Percentiles rank a stretch among this genome's conserved stretches.
These are phyloP conservation scores for Yamadazyma tumulicola DNA, from an alignment of 805 yeast species.

Conservation along the genomic window DNA sequence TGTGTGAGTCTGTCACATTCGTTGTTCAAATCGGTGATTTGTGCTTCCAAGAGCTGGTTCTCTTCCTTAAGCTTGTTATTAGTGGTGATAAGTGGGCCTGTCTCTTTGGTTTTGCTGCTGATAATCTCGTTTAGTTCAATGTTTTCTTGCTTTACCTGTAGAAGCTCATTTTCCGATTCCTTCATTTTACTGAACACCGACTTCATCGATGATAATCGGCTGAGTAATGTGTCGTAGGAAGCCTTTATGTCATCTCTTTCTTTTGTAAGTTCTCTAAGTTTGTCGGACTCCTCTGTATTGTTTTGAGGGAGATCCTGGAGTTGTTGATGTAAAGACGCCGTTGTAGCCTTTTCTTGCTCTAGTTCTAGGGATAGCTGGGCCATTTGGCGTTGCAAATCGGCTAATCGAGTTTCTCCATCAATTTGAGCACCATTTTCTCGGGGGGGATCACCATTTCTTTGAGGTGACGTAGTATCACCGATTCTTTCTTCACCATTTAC, in stretches of 20 bases:
- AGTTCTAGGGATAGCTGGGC: too few species aligned
- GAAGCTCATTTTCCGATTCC: constrained; percentile 62
- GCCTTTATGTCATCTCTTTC: constrained; percentile 58
- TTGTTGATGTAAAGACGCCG: too few species aligned
- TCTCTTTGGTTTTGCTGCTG: constrained; percentile 21
- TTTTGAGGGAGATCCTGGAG: too few species aligned
- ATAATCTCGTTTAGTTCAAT: constrained; percentile 17
- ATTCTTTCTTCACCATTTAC: too few species aligned
- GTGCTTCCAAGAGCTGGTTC: constrained; percentile 17
- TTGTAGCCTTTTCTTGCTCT: too few species aligned
- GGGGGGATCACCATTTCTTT: too few species aligned
- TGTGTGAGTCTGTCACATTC: constrained; percentile 53
- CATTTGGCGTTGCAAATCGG: too few species aligned
- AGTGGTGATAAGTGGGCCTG: constrained; percentile 7
- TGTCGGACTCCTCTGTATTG: not conserved
- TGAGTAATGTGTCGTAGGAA: constrained; percentile 59
- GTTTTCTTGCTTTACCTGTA: constrained; percentile 45
- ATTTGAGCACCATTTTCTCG: too few species aligned
- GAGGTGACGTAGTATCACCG: too few species aligned
- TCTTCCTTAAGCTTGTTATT: constrained; percentile 14
- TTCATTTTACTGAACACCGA: constrained; percentile 70
- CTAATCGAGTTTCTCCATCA: too few species aligned
- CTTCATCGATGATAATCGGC: constrained; percentile 69
- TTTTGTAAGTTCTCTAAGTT: constrained; percentile 23
- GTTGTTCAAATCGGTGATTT: constrained; percentile 41